Evolutionary conservation across 2,329 filamentous ascomycete species (phyloP).

Genomic region (Metarhizium album): DNA sequence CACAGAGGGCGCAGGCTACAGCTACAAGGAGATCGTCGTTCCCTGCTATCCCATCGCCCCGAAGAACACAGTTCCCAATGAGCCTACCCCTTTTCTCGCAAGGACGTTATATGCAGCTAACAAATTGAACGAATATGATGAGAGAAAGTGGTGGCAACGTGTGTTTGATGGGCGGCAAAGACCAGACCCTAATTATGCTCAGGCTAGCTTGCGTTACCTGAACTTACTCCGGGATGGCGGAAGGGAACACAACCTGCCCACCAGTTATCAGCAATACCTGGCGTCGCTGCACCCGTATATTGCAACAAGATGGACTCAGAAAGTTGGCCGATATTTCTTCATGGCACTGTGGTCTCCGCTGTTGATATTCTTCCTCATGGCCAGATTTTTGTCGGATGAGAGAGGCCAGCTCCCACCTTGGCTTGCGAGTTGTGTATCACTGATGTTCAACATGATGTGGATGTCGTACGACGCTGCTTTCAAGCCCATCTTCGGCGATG

Average conservation of each 20-base stretch:
- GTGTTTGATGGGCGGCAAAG: constrained; percentile 38
- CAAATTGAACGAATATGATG: constrained; percentile 23
- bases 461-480: constrained; percentile 32
- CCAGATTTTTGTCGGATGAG: constrained; percentile 47
- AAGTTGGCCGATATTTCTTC: constrained; percentile 53
- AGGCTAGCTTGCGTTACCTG: constrained; percentile 76
- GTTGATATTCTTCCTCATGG: constrained; percentile 39
- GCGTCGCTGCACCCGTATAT: constrained; percentile 58
- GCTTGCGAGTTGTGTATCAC: constrained; percentile 42
- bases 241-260: constrained; percentile 66
- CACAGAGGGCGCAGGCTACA: constrained; percentile 76
- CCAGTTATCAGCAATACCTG: constrained; percentile 68
- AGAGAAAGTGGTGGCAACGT: constrained; percentile 33
- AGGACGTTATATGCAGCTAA: constrained; percentile 72
- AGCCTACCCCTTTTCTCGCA: constrained; percentile 60
- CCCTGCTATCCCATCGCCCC: constrained; percentile 60
- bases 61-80: constrained; percentile 49
- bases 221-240: constrained; percentile 71
- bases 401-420: constrained; percentile 59
- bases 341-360: constrained; percentile 45
- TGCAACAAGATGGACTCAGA: constrained; percentile 56
- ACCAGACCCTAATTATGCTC: constrained; percentile 60
- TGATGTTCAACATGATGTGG: constrained; percentile 41
- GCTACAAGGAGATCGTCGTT: constrained; percentile 77
- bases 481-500: constrained; percentile 68